These are phyloP conservation scores for Penicillium polonicum DNA, from an alignment of 2,329 filamentous ascomycete genomes.

Conservation along the genomic window DNA sequence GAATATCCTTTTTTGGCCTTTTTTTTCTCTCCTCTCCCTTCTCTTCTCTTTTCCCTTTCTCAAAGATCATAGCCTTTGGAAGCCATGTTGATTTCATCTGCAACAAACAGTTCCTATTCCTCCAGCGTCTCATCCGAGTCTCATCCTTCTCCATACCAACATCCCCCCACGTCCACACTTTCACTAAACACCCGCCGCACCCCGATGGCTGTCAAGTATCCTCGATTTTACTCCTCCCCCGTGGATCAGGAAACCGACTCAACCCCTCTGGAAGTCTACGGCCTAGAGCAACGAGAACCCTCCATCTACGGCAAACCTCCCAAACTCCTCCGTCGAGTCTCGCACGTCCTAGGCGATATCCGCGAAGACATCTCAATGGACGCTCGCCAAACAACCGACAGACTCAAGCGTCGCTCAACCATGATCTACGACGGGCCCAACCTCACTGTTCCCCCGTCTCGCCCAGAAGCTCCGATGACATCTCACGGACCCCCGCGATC, in stretches of 20 bases:
- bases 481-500: conserved; percentile 19
- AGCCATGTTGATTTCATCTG: conserved; percentile 28
- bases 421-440: conserved; percentile 11
- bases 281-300: conserved; percentile 35
- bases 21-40: neutral
- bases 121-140: conserved; percentile 30
- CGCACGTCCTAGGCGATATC: conserved; percentile 39
- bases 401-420: conserved; percentile 32
- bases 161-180: conserved; percentile 26
- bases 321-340: conserved; percentile 33
- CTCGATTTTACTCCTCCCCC: conserved; percentile 38
- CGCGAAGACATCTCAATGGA: conserved; percentile 34
- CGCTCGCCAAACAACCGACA: conserved; percentile 20
- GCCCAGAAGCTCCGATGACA: conserved; percentile 16
- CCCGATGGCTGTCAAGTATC: conserved; percentile 25
- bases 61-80: neutral
- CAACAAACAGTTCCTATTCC: conserved; percentile 30
- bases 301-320: conserved; percentile 31
- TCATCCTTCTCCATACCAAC: conserved; percentile 27
- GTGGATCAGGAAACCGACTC: conserved; percentile 30
- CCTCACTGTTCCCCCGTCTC: conserved; percentile 9
- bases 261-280: conserved; percentile 35
- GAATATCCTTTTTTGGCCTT: conserved; percentile 3
- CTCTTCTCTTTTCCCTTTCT: neutral
- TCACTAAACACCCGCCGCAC: conserved; percentile 21